Conservation (phyloP, 768 basidiomycete species). For the Leucocoprinus leucothites region DNA sequence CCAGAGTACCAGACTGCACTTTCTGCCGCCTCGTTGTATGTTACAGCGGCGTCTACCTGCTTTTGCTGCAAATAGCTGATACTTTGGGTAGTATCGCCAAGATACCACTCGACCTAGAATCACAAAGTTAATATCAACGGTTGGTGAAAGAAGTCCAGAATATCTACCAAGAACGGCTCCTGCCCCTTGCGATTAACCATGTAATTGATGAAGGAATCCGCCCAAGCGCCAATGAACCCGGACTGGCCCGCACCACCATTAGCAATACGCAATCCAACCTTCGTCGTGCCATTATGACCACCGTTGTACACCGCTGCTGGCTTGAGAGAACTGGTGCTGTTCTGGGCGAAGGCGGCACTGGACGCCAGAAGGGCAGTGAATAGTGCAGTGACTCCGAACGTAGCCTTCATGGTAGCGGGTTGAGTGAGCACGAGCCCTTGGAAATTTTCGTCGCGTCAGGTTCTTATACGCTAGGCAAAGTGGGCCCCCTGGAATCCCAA, state of each 20-base stretch:
- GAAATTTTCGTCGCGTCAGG: not conserved
- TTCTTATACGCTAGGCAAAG: too few relatives aligned
- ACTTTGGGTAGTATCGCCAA: conserved; percentile 55
- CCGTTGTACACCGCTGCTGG: conserved; percentile 38
- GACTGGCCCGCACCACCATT: conserved; percentile 52
- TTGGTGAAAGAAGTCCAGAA: not conserved
- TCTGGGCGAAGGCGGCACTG: not conserved
- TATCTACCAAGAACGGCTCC: conserved; percentile 30
- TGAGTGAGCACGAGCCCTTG: not conserved
- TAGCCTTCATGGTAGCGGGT: conserved; percentile 2
- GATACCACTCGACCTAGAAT: conserved; percentile 50
- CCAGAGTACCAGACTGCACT: conserved; percentile 27
- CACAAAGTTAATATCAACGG: not conserved
- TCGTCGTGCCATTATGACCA: conserved; percentile 26
- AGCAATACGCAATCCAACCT: conserved; percentile 41
- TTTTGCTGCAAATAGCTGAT: conserved; percentile 38
- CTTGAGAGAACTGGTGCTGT: not conserved
- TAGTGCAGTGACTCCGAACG: not conserved
- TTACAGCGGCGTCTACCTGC: conserved; percentile 46
- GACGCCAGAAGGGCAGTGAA: not conserved
- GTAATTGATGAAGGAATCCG: conserved; percentile 42
- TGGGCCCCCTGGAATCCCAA: too few relatives aligned
- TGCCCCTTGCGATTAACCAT: conserved; percentile 26
- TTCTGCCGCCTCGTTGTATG: conserved; percentile 53
- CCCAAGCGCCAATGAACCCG: conserved; percentile 45